Percentiles rank a stretch among this genome's conserved stretches.
Evolutionary conservation across 2,329 filamentous ascomycete genomes (phyloP).

Genomic region (Neofusicoccum cordaticola): DNA sequence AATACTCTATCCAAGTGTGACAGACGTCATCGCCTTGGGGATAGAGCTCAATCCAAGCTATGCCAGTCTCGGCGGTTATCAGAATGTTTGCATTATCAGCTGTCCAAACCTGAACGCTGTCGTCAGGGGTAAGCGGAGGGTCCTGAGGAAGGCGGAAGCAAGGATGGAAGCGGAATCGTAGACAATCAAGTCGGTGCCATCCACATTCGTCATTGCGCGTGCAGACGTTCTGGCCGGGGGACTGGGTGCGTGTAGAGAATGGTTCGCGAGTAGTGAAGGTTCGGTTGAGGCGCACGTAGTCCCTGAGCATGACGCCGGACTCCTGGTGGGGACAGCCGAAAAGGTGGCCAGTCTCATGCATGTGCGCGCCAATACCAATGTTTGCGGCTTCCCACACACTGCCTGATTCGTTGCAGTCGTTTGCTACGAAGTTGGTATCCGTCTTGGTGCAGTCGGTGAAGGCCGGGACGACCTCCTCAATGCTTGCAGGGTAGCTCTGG

Average conservation of each 20-base stretch:
- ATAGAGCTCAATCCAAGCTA: slow-evolving; percentile 83
- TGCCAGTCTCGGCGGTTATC: slow-evolving; percentile 74
- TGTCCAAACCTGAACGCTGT: slow-evolving; percentile 81
- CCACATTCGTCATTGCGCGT: slow-evolving; percentile 76
- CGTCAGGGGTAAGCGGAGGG: slow-evolving; percentile 56
- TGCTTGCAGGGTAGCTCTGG: slow-evolving; percentile 82
- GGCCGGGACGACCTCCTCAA: slow-evolving; percentile 86
- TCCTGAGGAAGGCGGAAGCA: slow-evolving; percentile 85
- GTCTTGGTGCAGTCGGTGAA: slow-evolving; percentile 90
- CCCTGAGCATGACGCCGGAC: slow-evolving; percentile 85
- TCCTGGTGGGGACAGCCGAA: slow-evolving; percentile 90
- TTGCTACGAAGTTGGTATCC: slow-evolving; percentile 74
- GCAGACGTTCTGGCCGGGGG: slow-evolving; percentile 71
- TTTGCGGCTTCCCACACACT: slow-evolving; percentile 96
- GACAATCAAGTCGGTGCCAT: slow-evolving; percentile 86
- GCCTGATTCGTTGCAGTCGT: slow-evolving; percentile 81
- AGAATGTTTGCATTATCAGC: slow-evolving; percentile 74
- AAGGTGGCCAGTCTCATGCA: slow-evolving; percentile 87
- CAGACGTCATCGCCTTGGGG: slow-evolving; percentile 78
- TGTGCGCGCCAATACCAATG: slow-evolving; percentile 86
- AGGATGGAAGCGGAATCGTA: slow-evolving; percentile 87
- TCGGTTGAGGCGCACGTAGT: slow-evolving; percentile 81
- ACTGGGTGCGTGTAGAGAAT: slow-evolving; percentile 82
- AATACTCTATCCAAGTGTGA: slow-evolving; percentile 77
- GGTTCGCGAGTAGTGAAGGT: slow-evolving; percentile 79